Evolutionary conservation across 805 yeast genomes (phyloP).

Genomic region (Metschnikowia continentalis): DNA sequence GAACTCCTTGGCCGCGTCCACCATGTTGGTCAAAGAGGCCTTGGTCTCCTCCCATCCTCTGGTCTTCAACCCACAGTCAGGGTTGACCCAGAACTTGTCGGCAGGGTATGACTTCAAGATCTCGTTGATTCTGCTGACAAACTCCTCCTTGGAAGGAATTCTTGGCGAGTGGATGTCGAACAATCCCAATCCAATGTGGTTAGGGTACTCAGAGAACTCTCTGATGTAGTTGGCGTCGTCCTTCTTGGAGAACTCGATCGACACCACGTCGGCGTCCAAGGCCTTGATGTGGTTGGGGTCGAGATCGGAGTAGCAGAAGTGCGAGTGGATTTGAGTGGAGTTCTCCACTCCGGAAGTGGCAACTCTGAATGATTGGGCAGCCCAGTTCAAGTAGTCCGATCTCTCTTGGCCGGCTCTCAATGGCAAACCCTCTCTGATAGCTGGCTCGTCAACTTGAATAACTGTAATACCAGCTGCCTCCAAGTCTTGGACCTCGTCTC

Average conservation of each 20-base stretch:
- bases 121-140: conserved; percentile 87
- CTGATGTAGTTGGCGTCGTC: conserved; percentile 97
- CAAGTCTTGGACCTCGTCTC: conserved; percentile 97
- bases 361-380: conserved; percentile 99
- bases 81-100: conserved; percentile 99
- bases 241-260: conserved; percentile 99
- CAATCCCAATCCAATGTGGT: conserved; percentile 99
- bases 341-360: conserved; percentile 97
- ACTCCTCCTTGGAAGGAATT: conserved; percentile 97
- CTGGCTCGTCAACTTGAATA: conserved; percentile 99
- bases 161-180: conserved; percentile 99
- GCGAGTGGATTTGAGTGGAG: conserved; percentile 97
- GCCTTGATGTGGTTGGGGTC: conserved; percentile 99
- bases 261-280: conserved; percentile 98
- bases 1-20: conserved; percentile 96
- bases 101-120: conserved; percentile 97
- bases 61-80: conserved; percentile 99
- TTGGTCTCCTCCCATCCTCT: conserved; percentile 99
- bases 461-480: conserved; percentile 98
- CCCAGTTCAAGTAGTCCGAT: conserved; percentile 95
- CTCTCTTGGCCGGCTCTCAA: conserved; percentile 97
- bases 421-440: conserved; percentile 99
- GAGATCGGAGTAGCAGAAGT: conserved; percentile 99
- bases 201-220: conserved; percentile 97
- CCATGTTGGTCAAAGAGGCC: conserved; percentile 96